A percentile compares a stretch with the other conserved stretches of the same genome.
Conservation (phyloP, 768 basidiomycete species). For the Mrakia frigida region DNA sequence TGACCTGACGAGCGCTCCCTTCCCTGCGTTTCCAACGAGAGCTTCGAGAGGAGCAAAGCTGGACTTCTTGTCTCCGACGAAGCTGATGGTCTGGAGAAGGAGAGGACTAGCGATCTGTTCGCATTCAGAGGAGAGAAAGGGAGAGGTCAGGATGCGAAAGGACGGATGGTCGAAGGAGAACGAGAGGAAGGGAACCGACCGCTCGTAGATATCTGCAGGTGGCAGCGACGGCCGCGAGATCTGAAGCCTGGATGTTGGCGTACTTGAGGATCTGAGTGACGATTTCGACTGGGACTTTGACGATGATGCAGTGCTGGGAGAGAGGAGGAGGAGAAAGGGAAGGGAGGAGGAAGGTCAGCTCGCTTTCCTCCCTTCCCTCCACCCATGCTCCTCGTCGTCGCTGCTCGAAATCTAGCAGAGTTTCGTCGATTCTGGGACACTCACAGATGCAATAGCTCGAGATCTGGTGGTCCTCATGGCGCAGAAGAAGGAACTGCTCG, state of each 20-base stretch:
- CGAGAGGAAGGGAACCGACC: neutral
- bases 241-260: neutral
- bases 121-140: neutral
- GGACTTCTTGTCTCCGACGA: neutral
- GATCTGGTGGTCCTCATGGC: neutral
- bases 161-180: too few species aligned
- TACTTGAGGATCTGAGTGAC: constrained; percentile 7
- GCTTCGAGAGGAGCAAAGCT: neutral
- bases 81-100: neutral
- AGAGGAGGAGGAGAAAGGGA: neutral
- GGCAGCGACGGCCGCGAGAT: neutral
- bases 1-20: neutral
- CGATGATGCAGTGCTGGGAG: constrained; percentile 6
- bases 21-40: neutral
- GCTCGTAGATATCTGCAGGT: neutral
- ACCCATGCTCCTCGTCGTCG: neutral
- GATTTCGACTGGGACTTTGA: neutral
- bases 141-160: neutral
- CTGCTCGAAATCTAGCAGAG: too few species aligned
- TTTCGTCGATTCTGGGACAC: too few species aligned
- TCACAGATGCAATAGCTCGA: neutral
- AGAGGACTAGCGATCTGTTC: neutral
- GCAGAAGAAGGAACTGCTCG: neutral
- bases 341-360: neutral
- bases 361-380: neutral